Evolutionary conservation across 1,284 basidiomycete species (phyloP), one percentile per base, ranked within the genome.

Genomic region (Thelephora terrestris): DNA sequence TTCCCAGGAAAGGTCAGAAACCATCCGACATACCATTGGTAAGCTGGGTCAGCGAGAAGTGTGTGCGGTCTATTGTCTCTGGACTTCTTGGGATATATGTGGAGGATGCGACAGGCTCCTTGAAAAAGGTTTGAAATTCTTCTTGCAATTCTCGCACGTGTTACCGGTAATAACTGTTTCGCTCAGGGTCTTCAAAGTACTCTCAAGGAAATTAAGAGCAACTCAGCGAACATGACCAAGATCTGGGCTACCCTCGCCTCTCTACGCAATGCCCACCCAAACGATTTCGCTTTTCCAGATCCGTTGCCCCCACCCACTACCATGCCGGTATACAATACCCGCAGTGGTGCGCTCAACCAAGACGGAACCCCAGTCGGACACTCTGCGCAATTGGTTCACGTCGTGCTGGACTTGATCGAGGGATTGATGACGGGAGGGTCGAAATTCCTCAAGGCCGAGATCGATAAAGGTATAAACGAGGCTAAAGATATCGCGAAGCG

Each of bases 311-410:
- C 74, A 12, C 75, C 78, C 7, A 48, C 62, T 3, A 65, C 56
- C 42, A 60, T 61, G 32, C 55, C 56, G 38, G 54, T 60, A 46
- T 66, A 61, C 53, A 67, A 57, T 47, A 70, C 68, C 21, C 69
- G 69, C 48, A 69, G 62, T 47, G 57, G 70, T 57, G 43, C 67
- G 65, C 47, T 67, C 64, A 51, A 60, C 46, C 51, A 60, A 51
- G 21, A 52, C 54, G 27, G 52, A 17, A 48, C 68, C 17, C 56
- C 62, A 32, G 64, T 83, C 45, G 62, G 68, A 5, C 65, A 69
- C 43, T 70, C 83, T 0, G 70, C 71, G 2, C 85, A 88, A 56
- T 69, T 88, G 53, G 64, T 88, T 14, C 83, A 83, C 23, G 70
- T 84, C 17, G 57, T 88, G 32, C 53, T 69, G 2, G 71, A 74